Base-by-base conservation (phyloP, 2,329 filamentous ascomycete species). In the Tolypocladium endophyticum region DNA sequence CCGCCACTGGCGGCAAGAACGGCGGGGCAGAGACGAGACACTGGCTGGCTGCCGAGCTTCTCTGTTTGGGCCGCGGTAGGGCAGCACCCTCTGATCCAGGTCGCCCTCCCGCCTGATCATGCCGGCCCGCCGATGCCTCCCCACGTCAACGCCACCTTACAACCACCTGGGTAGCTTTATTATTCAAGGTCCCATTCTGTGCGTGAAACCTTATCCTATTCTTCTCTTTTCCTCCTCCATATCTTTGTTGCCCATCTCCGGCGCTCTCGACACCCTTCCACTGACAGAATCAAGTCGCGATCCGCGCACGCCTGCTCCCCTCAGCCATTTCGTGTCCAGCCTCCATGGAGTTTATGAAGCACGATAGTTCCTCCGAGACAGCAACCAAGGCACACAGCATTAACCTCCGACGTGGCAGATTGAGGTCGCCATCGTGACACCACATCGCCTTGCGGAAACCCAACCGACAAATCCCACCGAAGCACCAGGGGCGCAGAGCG, bases 271-370 rank as follows among this genome's bases (percentile, higher is more conserved):
- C 18, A 20, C 9, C 36, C 6, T 16, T n/a, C 30, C 20, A 41
- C 45, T 39, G 25, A 41, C 25, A 33, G 36, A 43, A 43, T 23
- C 55, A 33, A 56, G 55, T 9, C 12, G 39, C 55, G 3, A 41
- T 14, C 25, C 25, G 25, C 55, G 50, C 50, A 35, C 50, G 50
- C 30, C 54, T n/a, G 36, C 35, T 16, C 23, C 18, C 12, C 36
- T 23, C 25, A 16, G 54, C 54, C 18, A 20, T 25, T 45, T 41
- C 58, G 43, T 58, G 43, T 58, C 39, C 20, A 39, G 52, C 30
- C 56, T 52, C 35, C 56, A 60, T 60, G 59, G 56, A 58, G 47
- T 55, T 59, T 59, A 41, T 55, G 47, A 54, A 39, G 25, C 36
- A 20, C 38, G 28, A 18, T 33, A 38, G 38, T 36, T 45, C 47